Conservation (phyloP, 2,329 filamentous ascomycete species). For the Cadophora sp. region DNA sequence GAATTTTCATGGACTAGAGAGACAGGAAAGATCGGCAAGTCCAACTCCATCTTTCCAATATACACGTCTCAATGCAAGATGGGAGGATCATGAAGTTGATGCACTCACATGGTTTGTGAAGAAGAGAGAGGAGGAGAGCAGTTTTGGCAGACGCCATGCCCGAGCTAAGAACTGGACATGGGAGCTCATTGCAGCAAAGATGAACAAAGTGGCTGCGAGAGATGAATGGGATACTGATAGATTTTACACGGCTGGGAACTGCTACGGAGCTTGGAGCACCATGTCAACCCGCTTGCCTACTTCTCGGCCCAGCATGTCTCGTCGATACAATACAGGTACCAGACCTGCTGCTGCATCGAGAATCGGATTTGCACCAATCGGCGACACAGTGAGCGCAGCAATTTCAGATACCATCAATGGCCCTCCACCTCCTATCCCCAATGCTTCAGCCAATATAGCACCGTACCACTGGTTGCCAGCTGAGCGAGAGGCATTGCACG, state of each 20-base stretch:
- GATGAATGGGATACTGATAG: conserved; percentile 6
- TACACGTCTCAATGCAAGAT: not conserved
- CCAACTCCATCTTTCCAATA: not conserved
- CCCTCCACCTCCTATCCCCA: conserved; percentile 6
- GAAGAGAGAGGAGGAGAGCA: not conserved
- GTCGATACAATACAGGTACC: not conserved
- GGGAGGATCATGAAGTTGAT: conserved; percentile 2
- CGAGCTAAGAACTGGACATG: conserved; percentile 13
- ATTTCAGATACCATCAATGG: not conserved
- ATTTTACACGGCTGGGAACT: conserved; percentile 1
- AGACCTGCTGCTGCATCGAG: not conserved
- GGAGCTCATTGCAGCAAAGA: conserved; percentile 12
- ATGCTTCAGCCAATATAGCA: not conserved
- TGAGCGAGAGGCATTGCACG: conserved; percentile 18
- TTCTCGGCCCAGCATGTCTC: not conserved
- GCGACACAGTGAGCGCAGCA: not conserved
- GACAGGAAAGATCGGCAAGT: not conserved
- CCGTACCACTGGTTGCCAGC: conserved; percentile 17
- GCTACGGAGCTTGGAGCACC: conserved; percentile 7
- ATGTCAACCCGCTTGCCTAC: conserved; percentile 8
- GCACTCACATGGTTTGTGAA: conserved; percentile 13
- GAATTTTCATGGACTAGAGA: not conserved
- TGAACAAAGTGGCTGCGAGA: conserved; percentile 15
- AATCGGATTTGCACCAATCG: too few relatives aligned
- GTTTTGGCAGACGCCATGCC: not conserved